Evolutionary conservation across 176 grass and related monocot genomes (phyloP).

Genomic region (Musa acuminata): DNA sequence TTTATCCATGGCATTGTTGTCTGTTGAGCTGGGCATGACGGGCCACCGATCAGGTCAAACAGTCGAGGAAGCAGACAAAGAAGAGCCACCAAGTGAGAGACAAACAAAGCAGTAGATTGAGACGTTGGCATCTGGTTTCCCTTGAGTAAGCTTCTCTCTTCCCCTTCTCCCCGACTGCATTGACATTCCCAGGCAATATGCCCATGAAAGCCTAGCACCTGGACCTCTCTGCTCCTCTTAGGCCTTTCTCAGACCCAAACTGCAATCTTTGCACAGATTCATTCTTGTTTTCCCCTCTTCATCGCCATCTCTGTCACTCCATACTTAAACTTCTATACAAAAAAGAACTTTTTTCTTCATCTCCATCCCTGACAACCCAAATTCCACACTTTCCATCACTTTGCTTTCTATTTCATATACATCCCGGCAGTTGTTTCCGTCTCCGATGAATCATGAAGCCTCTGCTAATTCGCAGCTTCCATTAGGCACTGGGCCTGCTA

Average conservation of each 20-base stretch:
- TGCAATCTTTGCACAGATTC: background rate
- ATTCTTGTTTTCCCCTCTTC: background rate
- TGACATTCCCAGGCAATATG: background rate
- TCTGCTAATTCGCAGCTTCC: background rate
- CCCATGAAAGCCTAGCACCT: background rate
- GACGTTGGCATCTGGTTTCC: too few relatives aligned
- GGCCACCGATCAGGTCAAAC: constrained; percentile 6
- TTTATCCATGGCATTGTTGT: background rate
- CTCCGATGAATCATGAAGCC: background rate
- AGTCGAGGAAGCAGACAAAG: background rate
- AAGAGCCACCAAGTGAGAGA: background rate
- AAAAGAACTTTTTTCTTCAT: background rate
- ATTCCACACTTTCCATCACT: background rate
- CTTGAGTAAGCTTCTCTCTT: background rate
- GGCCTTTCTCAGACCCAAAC: background rate
- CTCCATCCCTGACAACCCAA: background rate
- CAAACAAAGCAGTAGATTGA: background rate
- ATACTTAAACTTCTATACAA: background rate
- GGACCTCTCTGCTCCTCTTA: background rate
- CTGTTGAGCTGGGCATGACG: background rate
- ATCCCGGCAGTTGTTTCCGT: background rate
- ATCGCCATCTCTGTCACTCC: background rate
- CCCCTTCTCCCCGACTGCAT: background rate
- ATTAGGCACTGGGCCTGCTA: background rate
- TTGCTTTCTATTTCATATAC: background rate